Evolutionary conservation across 202 grass and related monocot genomes (phyloP).

Genomic region (Digitaria exilis): DNA sequence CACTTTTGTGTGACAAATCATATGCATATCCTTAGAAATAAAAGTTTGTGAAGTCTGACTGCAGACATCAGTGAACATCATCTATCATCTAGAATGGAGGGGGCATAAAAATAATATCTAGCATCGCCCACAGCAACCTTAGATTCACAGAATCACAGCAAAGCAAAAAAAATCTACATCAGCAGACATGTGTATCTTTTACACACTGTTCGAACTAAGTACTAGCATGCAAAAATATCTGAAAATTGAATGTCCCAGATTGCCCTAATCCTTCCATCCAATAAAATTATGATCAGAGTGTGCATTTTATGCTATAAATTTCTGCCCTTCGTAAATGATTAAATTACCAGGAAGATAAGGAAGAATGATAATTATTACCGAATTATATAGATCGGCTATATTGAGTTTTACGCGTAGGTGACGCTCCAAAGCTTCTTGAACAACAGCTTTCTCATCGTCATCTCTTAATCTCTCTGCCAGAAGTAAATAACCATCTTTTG

Average conservation of each 20-base stretch:
- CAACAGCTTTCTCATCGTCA: constrained; percentile 85
- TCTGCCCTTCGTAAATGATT: not conserved
- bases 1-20: not conserved
- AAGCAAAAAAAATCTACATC: not conserved
- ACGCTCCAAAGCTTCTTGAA: constrained; percentile 67
- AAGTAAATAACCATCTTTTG: constrained; percentile 97
- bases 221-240: not conserved
- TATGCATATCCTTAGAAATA: not conserved
- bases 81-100: not conserved
- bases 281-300: constrained; percentile 18
- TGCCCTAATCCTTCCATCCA: not conserved
- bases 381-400: constrained; percentile 65
- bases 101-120: not conserved
- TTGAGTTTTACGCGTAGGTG: constrained; percentile 68
- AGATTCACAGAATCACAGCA: not conserved
- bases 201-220: not conserved
- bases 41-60: not conserved
- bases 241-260: not conserved
- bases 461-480: constrained; percentile 92
- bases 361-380: constrained; percentile 42
- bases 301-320: not conserved
- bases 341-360: constrained; percentile 14
- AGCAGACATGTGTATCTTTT: not conserved
- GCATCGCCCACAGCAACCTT: not conserved
- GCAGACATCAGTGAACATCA: not conserved